These are phyloP conservation scores for Pichia sp. DNA, from an alignment of 1,139 yeast genomes.

Conservation along the genomic window DNA sequence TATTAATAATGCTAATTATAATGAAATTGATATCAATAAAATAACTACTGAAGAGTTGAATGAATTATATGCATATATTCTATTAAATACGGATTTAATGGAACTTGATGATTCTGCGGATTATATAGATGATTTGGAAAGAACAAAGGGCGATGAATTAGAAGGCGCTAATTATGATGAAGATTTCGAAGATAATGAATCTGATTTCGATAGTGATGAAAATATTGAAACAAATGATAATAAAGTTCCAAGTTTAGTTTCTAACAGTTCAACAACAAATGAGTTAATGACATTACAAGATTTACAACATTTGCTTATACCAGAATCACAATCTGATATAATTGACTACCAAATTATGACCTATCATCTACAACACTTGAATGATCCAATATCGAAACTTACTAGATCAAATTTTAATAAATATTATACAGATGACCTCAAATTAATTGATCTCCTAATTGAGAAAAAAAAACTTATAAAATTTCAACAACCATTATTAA, in stretches of 20 bases:
- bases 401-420: conserved; percentile 40
- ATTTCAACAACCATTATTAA: no score
- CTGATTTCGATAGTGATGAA: conserved; percentile 2
- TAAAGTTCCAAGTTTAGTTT: background rate
- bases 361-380: conserved; percentile 30
- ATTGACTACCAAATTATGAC: conserved; percentile 29
- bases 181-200: conserved; percentile 2
- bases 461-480: conserved; percentile 14
- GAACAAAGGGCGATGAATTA: background rate
- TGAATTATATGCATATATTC: conserved; percentile 27
- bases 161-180: background rate
- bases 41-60: conserved; percentile 25
- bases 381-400: conserved; percentile 22
- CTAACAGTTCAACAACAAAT: conserved; percentile 7
- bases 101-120: conserved; percentile 38
- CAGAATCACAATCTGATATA: conserved; percentile 3
- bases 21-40: conserved; percentile 26
- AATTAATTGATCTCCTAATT: conserved; percentile 27
- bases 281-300: conserved; percentile 34
- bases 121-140: no score
- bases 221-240: background rate
- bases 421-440: conserved; percentile 22
- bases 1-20: background rate
- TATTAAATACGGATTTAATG: conserved; percentile 29
- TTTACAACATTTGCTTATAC: conserved; percentile 19